phyloP scores from a whole-genome alignment of 345 rosid species.

The Brassica rapa region DNA sequence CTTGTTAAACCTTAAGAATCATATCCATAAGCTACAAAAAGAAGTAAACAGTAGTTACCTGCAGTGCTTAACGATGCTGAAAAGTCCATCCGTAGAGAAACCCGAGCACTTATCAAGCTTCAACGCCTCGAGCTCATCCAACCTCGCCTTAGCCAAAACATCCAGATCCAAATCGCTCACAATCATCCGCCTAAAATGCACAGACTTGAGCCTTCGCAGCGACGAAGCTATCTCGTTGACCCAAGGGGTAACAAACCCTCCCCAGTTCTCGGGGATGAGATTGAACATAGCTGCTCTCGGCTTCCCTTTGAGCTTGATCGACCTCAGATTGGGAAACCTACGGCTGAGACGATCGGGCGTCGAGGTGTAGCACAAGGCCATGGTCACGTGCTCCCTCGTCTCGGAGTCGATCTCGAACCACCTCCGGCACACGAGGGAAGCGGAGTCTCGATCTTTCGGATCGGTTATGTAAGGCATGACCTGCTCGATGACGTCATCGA shows the following conservation, averaged over 20 bases:
- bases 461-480: conserved; percentile 79
- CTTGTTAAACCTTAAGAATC: neutral
- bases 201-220: conserved; percentile 57
- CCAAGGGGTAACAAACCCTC: conserved; percentile 84
- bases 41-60: conserved; percentile 44
- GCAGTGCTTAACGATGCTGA: conserved; percentile 69
- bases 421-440: conserved; percentile 75
- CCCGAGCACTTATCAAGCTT: conserved; percentile 94
- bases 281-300: conserved; percentile 97
- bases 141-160: conserved; percentile 51
- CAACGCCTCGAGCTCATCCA: conserved; percentile 53
- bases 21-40: neutral
- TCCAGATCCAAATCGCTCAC: conserved; percentile 80
- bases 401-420: conserved; percentile 78
- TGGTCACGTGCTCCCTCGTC: conserved; percentile 85
- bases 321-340: conserved; percentile 67
- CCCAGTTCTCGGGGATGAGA: conserved; percentile 93
- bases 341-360: conserved; percentile 66
- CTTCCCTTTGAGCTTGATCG: conserved; percentile 82
- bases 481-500: conserved; percentile 61
- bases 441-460: conserved; percentile 72
- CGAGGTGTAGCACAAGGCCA: conserved; percentile 78
- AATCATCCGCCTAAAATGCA: conserved; percentile 88
- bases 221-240: conserved; percentile 53
- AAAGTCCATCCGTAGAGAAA: conserved; percentile 81